These are phyloP conservation scores for Cajanus cajan DNA, from an alignment of 306 rosid species.

Conservation along the genomic window DNA sequence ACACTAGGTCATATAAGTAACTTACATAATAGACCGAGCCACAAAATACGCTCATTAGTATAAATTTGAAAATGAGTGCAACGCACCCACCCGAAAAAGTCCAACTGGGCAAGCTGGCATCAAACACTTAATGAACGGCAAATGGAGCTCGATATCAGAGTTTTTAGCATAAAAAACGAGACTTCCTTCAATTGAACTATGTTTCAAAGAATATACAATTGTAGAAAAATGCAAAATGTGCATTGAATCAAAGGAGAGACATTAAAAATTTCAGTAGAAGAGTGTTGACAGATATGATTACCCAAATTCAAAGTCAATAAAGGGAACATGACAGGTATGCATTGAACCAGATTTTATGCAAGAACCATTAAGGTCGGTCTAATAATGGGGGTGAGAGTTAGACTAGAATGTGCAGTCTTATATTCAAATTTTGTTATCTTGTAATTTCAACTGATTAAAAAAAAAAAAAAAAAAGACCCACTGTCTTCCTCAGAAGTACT, in stretches of 20 bases:
- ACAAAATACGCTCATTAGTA: background rate
- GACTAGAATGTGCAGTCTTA: no score
- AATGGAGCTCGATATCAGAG: background rate
- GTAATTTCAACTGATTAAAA: no score
- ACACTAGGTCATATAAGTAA: conserved; percentile 6
- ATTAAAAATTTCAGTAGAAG: conserved; percentile 11
- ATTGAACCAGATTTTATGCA: background rate
- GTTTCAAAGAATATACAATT: background rate
- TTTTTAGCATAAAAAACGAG: background rate
- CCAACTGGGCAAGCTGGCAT: background rate
- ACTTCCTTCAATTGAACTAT: background rate
- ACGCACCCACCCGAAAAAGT: background rate
- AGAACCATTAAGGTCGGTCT: no score
- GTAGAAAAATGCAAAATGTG: conserved; percentile 9
- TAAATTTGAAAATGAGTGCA: conserved; percentile 2
- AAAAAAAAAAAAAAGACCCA: no score
- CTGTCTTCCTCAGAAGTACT: conserved; percentile 1
- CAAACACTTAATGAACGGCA: background rate
- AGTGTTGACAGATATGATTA: background rate
- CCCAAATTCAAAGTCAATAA: background rate
- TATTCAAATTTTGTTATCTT: no score
- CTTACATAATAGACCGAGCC: background rate
- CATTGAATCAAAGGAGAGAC: background rate
- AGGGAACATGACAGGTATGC: conserved; percentile 9
- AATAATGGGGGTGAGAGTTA: no score